Evolutionary conservation across 2,329 filamentous ascomycete species (phyloP), one percentile per base, ranked within the genome.

Genomic region (Neonectria neomacrospora): DNA sequence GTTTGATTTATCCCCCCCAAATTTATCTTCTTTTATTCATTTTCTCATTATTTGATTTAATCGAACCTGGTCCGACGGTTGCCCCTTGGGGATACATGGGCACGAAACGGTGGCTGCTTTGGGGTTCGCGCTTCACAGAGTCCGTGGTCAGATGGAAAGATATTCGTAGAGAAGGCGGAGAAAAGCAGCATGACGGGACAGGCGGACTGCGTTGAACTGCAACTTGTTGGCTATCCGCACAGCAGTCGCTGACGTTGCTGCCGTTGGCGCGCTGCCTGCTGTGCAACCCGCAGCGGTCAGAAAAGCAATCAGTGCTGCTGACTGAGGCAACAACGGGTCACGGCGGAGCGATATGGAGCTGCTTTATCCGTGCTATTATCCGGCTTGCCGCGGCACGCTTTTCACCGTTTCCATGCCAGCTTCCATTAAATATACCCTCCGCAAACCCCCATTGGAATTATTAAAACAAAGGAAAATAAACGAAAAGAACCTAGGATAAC

Each of bases 21-120:
- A 50, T 50, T 55, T 47, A 55, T 44, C 52, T 26, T 34, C 37
- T 54, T 61, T 72, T 57, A 62, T 65, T 66, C 44, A 57, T 67
- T 54, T 57, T 42, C 41, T 57, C 60, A 48, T 66, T 64, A 60
- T 58, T 64, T 28, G 30, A 47, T 53, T 65, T 56, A 34, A 42
- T 53, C 18, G 39, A 59, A 53, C 54, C 52, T 50, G 53, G 34
- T 60, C 22, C 7, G 67, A 71, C 70, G 67, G 70, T 69, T 52
- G 50, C 41, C 45, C 45, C 47, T 63, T 53, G 26, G 23, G 39
- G 53, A 50, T 32, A 41, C 44, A 28, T 20, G 26, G 45, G 45
- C 51, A 39, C 44, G 16, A 62, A 73, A 73, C 57, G 64, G 69
- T 73, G 66, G 48, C 70, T 44, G 50, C 9, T 32, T 58, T 12